Evolutionary conservation across 306 rosid genomes (phyloP), one percentile per base, ranked within the genome.

Genomic region (Quercus glauca): DNA sequence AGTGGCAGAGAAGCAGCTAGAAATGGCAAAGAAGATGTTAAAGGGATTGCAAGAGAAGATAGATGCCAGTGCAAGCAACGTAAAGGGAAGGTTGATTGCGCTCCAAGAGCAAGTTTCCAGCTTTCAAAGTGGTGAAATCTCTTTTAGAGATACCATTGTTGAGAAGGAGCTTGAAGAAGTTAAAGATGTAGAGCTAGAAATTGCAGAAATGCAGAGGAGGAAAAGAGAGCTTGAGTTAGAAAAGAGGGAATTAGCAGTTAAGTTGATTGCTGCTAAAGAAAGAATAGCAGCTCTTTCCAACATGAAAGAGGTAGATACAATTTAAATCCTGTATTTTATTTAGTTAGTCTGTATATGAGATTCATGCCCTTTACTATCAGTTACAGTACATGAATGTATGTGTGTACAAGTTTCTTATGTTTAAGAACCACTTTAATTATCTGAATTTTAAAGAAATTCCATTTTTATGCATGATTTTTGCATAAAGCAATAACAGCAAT

Each of bases 141-240:
- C 78, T 9, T 29, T 61, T 19, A 49, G 76, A 70, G 75, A 78
- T 63, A 76, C 31, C 51, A 35, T 18, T 49, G 58, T 55, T 51
- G 82, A 75, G 74, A 71, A 80, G 79, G 83, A 77, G 75, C 75
- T 85, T 26, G 72, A 78, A 83, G 71, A 35, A 18, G 78, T 67
- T 14, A 45, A 37, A 78, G 60, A 71, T 43, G 25, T 80, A 4
- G 86, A 75, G 31, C 15, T 87, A 4, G 73, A 83, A 73, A 78
- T 81, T 56, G 82, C 73, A 71, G 77, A 80, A 64, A 49, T 78
- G 78, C 86, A 72, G 83, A 85, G 91, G 76, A 84, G 58, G 53
- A 85, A 85, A 78, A 87, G 80, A 78, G 93, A 87, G 83, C 78
- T 84, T 76, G 86, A 87, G 72, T 37, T 85, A 71, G 90, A 84